phyloP scores from a whole-genome alignment of 768 basidiomycete genomes.

The Multifurca ochricompacta region DNA sequence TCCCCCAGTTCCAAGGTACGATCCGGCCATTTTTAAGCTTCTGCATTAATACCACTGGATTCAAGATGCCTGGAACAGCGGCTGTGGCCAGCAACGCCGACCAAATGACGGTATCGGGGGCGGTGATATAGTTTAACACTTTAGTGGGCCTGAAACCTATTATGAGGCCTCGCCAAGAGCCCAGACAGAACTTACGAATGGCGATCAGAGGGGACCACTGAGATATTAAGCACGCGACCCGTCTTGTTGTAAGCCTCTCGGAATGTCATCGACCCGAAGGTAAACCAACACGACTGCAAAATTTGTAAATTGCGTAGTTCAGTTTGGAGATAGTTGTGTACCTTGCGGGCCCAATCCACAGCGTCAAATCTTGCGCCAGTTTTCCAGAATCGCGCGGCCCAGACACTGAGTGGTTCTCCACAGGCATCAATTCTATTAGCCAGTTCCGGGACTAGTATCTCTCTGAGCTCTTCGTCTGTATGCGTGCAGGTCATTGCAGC shows the following conservation, averaged over 20 bases:
- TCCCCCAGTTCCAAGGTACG: conserved; percentile 93
- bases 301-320: neutral
- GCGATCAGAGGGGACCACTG: conserved; percentile 82
- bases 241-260: conserved; percentile 90
- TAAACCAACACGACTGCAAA: conserved; percentile 75
- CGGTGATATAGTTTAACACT: conserved; percentile 88
- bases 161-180: conserved; percentile 1
- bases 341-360: conserved; percentile 84
- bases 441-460: conserved; percentile 71
- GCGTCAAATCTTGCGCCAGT: conserved; percentile 97
- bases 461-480: conserved; percentile 79
- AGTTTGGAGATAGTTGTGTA: conserved; percentile 25
- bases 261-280: conserved; percentile 90
- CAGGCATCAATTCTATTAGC: conserved; percentile 79
- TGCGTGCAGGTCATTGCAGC: conserved; percentile 72
- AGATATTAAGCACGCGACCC: conserved; percentile 88
- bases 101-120: conserved; percentile 89
- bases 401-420: conserved; percentile 64
- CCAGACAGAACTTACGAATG: conserved; percentile 49
- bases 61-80: conserved; percentile 91
- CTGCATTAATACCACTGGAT: conserved; percentile 93
- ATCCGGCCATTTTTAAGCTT: conserved; percentile 74
- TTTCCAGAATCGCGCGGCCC: conserved; percentile 64
- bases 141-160: conserved; percentile 71
- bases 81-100: conserved; percentile 79